Base-by-base conservation (phyloP, 441 rosid species). In the Erodium chrysanthum region DNA sequence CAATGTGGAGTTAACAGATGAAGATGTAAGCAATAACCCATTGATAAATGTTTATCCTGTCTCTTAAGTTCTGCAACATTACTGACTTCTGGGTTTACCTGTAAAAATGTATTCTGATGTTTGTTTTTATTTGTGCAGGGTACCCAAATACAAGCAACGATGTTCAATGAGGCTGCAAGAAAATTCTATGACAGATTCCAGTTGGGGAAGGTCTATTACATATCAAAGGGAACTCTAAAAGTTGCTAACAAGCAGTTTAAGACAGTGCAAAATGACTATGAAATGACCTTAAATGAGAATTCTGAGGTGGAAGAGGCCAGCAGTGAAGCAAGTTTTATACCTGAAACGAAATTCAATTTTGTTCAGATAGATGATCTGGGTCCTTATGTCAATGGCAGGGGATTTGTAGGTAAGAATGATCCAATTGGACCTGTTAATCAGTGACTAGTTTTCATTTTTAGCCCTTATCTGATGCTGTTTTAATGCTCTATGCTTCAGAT, bases 81-180 rank as follows among this genome's bases (percentile, higher is more conserved):
- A 25, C 2, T 25, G 29, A 25, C 29, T 25, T 25, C 3, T 25
- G 29, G 29, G 1, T 25, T 25, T 25, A 25, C 29, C 29, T 25
- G 29, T 25, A 25, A 25, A 25, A 25, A 25, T 25, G 29, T 25
- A 37, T 0, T 52, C 27, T 20, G 22, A 56, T 56, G 25, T 12
- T 21, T 18, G 14, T 23, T 23, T 64, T 64, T 33, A 1, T 14
- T 15, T 73, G 1, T 79, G 18, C 59, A 92, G 96, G 97, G 98
- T 66, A 91, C 96, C 2, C 93, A 93, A 72, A 93, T 93, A 70
- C 96, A 88, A 81, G 97, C 97, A 4, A 88, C 98, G 0, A 93
- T 93, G 98, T 93, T 93, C 65, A 93, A 93, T 62, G 97, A 85
- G 60, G 97, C 97, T 70, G 97, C 97, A 10, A 80, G 62, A 78